phyloP scores from a whole-genome alignment of 2,329 filamentous ascomycete species.

The Esteya vermicola region DNA sequence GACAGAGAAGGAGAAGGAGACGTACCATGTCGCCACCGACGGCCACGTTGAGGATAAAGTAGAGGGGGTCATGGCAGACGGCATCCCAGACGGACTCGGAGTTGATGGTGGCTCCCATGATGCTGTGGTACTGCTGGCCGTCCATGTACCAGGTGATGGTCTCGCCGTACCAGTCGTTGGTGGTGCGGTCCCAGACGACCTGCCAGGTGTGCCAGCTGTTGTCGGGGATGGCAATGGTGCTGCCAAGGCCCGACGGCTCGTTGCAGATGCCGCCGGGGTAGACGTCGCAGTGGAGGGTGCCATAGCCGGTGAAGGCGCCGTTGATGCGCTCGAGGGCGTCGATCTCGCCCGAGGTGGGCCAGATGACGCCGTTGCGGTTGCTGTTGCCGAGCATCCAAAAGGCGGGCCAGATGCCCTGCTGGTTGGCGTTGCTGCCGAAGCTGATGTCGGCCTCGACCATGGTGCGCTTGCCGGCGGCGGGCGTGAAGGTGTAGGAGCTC shows the following conservation, averaged over 20 bases:
- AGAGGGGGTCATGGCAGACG: conserved; percentile 31
- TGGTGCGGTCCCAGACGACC: conserved; percentile 30
- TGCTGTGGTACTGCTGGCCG: conserved; percentile 23
- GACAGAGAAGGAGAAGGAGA: conserved; percentile 4
- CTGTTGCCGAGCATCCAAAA: conserved; percentile 42
- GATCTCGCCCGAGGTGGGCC: conserved; percentile 41
- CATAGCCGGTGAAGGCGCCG: conserved; percentile 29
- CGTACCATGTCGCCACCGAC: conserved; percentile 34
- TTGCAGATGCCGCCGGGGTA: conserved; percentile 29
- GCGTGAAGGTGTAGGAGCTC: conserved; percentile 31
- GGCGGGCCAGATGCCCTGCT: conserved; percentile 44
- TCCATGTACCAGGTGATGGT: conserved; percentile 32
- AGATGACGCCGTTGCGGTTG: conserved; percentile 29
- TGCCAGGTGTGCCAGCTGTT: conserved; percentile 32
- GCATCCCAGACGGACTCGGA: conserved; percentile 28
- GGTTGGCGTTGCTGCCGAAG: conserved; percentile 27
- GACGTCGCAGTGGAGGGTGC: conserved; percentile 34
- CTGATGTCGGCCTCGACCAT: conserved; percentile 30
- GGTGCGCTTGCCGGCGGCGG: conserved; percentile 28
- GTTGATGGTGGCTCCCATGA: conserved; percentile 27
- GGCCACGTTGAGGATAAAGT: conserved; percentile 36
- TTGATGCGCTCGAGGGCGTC: conserved; percentile 44
- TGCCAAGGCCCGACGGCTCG: conserved; percentile 29
- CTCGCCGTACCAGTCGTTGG: conserved; percentile 28
- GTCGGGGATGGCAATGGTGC: conserved; percentile 19